A percentile compares a stretch with the other conserved stretches of the same genome.
Evolutionary conservation across 176 grass and related monocot species (phyloP).

Genomic region (Rhynchospora pubera): DNA sequence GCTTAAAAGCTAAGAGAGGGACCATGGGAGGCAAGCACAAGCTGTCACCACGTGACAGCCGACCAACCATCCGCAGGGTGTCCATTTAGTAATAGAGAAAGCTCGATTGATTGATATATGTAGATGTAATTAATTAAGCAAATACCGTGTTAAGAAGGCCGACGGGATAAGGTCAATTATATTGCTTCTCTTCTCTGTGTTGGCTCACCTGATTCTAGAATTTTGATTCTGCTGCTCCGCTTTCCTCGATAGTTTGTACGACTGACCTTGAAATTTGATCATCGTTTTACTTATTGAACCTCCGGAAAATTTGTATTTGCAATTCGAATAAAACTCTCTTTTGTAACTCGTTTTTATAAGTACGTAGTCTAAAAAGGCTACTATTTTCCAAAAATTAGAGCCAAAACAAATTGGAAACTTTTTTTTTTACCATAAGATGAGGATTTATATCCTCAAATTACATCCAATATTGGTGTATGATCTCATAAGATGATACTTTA

Average conservation of each 20-base stretch:
- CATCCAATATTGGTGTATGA: no score
- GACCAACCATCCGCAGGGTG: neutral
- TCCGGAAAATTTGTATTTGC: neutral
- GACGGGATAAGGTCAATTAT: neutral
- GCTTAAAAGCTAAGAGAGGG: neutral
- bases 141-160: neutral
- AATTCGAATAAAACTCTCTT: neutral
- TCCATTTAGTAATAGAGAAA: neutral
- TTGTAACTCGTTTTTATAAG: no score
- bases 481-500: no score
- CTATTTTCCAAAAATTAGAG: no score
- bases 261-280: neutral
- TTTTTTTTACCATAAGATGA: no score
- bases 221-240: neutral
- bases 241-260: neutral
- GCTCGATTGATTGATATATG: neutral
- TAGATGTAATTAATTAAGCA: neutral
- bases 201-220: slow-evolving; percentile 8
- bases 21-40: slow-evolving; percentile 1
- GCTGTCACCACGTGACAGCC: slow-evolving; percentile 11
- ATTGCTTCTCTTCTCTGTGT: slow-evolving; percentile 19
- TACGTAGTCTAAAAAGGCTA: no score
- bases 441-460: no score
- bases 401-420: no score
- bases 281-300: neutral